Base-by-base conservation (phyloP, 257 asterid species). In the Solanum verrucosum region DNA sequence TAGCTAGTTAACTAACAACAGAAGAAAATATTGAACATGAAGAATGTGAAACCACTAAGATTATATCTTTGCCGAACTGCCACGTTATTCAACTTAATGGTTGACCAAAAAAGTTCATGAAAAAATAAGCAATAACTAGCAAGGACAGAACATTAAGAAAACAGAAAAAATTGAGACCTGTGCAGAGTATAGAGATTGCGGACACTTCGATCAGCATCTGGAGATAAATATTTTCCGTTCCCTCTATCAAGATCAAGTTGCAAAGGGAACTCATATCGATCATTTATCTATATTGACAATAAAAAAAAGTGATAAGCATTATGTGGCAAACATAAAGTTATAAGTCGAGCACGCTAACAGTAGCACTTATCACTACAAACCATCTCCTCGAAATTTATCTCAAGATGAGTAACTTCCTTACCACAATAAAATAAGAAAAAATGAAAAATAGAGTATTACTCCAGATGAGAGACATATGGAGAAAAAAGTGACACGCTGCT, bases 181-280 rank as follows among this genome's bases (percentile, higher is more conserved):
- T 96, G 99, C 88, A 96, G 98, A 83, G 93, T 94, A 92, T 95
- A 95, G 85, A 94, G 94, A 90, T 96, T 95, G 89, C 96, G 93
- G 67, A 94, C 95, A 84, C 96, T 91, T 90, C 92, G 92, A 92
- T 96, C 98, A 71, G 98, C 95, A 7, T 96, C 97, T 65, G 98
- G 98, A 46, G 98, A 93, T 27, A 96, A 91, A 89, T 96, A 96
- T 75, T 95, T 96, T 52, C 98, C 96, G 87, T 93, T 89, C 91
- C 94, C 98, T 91, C 95, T 93, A 87, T 96, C 99, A 83, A 96
- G 98, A 90, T 96, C 99, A 88, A 96, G 98, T 93, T 95, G 93
- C 94, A 94, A 92, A 21, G 98, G 99, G 90, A 96, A 96, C 92
- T 96, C 99, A 90, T 96, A 96, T 18, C 98, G 93, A 87, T 95